Evolutionary conservation across 2,329 filamentous ascomycete species (phyloP).

Genomic region (Sarocladium oryzae): DNA sequence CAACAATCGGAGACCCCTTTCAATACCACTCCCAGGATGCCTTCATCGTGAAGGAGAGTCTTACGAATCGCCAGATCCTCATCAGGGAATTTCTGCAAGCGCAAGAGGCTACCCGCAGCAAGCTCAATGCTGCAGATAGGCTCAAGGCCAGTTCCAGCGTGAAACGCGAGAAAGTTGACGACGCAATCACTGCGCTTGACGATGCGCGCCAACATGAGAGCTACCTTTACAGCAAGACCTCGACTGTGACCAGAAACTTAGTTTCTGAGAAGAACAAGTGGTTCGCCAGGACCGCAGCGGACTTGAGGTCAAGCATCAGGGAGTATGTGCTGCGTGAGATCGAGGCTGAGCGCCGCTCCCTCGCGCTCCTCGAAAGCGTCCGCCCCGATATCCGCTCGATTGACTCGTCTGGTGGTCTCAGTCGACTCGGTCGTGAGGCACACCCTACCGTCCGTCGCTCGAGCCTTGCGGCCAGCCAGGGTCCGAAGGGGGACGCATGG

Average conservation of each 20-base stretch:
- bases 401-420: conserved; percentile 83
- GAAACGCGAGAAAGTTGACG: conserved; percentile 90
- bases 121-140: conserved; percentile 78
- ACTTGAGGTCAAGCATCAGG: conserved; percentile 74
- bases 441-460: conserved; percentile 70
- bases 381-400: conserved; percentile 90
- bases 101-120: conserved; percentile 76
- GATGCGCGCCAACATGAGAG: conserved; percentile 79
- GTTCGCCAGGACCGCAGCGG: conserved; percentile 81
- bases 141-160: conserved; percentile 83
- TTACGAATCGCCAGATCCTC: conserved; percentile 95
- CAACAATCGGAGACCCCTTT: conserved; percentile 86
- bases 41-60: conserved; percentile 95
- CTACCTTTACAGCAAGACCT: conserved; percentile 77
- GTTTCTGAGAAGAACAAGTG: conserved; percentile 83
- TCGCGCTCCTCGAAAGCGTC: conserved; percentile 89
- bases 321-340: conserved; percentile 95
- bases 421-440: conserved; percentile 79
- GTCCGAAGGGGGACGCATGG: conserved; percentile 97
- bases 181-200: conserved; percentile 85
- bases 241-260: conserved; percentile 82
- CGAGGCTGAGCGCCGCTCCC: conserved; percentile 84
- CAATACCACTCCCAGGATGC: conserved; percentile 93
- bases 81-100: conserved; percentile 89
- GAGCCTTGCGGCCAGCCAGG: conserved; percentile 80